Evolutionary conservation across 2,329 filamentous ascomycete genomes (phyloP).

Genomic region (Apiospora rasikravindrae): DNA sequence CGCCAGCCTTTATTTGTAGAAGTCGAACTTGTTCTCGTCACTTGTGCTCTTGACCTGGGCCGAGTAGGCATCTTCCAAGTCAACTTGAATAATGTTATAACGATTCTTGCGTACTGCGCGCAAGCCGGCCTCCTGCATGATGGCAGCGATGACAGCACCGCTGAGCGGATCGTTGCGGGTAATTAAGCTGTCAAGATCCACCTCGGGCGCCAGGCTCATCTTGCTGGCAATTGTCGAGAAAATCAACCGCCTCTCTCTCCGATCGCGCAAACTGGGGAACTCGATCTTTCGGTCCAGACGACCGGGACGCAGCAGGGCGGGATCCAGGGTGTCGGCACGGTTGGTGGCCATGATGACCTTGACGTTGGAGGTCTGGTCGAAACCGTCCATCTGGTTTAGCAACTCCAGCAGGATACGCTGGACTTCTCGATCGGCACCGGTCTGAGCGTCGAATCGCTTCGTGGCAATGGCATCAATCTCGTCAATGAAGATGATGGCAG

Average conservation of each 20-base stretch:
- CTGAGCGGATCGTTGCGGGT: slow-evolving; percentile 95
- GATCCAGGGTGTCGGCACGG: slow-evolving; percentile 94
- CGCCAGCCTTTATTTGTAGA: slow-evolving; percentile 74
- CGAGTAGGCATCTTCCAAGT: slow-evolving; percentile 96
- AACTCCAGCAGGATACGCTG: slow-evolving; percentile 97
- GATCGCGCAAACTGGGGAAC: slow-evolving; percentile 92
- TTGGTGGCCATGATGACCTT: slow-evolving; percentile 99
- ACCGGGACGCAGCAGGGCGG: slow-evolving; percentile 89
- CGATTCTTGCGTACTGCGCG: slow-evolving; percentile 95
- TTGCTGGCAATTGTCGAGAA: slow-evolving; percentile 96
- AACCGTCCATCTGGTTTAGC: slow-evolving; percentile 99
- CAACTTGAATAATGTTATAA: slow-evolving; percentile 98
- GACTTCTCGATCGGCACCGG: slow-evolving; percentile 95
- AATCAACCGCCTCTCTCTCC: slow-evolving; percentile 92
- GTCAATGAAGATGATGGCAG: slow-evolving; percentile 99
- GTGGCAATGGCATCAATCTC: slow-evolving; percentile 99
- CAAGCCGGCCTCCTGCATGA: slow-evolving; percentile 98
- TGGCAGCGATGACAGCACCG: slow-evolving; percentile 94
- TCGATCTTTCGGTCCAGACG: slow-evolving; percentile 98
- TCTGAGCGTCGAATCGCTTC: slow-evolving; percentile 98
- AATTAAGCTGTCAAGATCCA: slow-evolving; percentile 94
- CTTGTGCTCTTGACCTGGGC: slow-evolving; percentile 86
- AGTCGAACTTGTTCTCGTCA: slow-evolving; percentile 81
- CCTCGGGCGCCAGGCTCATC: slow-evolving; percentile 97
- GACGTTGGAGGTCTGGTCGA: slow-evolving; percentile 98